Evolutionary conservation across 768 basidiomycete species (phyloP), one percentile per base, ranked within the genome.

Genomic region (Tylopilus plumbeoviolaceoides): DNA sequence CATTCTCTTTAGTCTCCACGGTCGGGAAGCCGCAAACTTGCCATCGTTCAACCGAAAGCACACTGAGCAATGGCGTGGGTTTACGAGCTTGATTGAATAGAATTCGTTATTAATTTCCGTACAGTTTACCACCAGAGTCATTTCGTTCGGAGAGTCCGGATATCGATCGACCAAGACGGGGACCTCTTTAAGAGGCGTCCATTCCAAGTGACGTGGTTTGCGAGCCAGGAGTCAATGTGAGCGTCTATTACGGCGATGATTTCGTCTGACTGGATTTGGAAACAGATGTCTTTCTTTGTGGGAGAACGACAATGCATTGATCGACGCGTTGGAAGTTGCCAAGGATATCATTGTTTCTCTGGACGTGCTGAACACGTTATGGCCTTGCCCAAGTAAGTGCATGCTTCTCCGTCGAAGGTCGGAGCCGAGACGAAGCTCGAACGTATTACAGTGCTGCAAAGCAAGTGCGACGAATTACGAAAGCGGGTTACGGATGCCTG

Each of bases 41-140:
- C 82, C 81, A 21, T 73, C 81, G 31, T 85, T 87, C 73, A 87
- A 80, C 53, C 81, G 82, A 7, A 80, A 81, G 59, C 85, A 89
- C 53, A 83, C 84, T 0, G 82, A 86, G 58, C 85, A 90, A 60
- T 91, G 89, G 89, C 73, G 89, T 91, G 69, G 66, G 87, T 82
- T 25, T 48, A 11, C 6, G 7, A 15, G 35, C 15, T 36, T 20
- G 27, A 11, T 38, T 53, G 39, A 30, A 44, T 21, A 27, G 31
- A 31, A 17, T 55, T 25, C 44, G 46, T 50, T 15, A 40, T 53
- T 49, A 53, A 18, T 48, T 33, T 17, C 45, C 23, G 36, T 38
- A 21, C 58, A 89, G 87, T 90, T 12, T 78, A 75, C 55, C 84
- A 89, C 60, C 86, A 89, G 59, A 78, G 77, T 27, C 80, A 79